These are phyloP conservation scores for Clonostachys rosea DNA, from an alignment of 2,329 filamentous ascomycete genomes.

Conservation along the genomic window DNA sequence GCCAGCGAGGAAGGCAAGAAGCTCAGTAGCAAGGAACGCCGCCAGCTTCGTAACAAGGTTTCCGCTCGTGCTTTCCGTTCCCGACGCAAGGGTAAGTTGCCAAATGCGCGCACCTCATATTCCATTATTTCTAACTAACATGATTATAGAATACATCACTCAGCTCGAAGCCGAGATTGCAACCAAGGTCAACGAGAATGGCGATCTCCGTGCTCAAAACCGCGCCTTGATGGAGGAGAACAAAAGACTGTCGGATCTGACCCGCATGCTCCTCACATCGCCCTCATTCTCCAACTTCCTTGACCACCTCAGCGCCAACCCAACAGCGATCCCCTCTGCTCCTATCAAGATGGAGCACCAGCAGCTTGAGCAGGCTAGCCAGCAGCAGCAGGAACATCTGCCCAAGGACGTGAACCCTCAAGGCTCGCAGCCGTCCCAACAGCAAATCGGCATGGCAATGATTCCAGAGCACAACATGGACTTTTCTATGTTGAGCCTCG, in stretches of 20 bases:
- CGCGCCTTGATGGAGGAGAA: slow-evolving; percentile 80
- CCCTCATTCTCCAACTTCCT: slow-evolving; percentile 81
- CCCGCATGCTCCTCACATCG: slow-evolving; percentile 76
- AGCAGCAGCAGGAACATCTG: slow-evolving; percentile 33
- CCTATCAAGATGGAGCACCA: slow-evolving; percentile 23
- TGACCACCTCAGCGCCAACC: slow-evolving; percentile 61
- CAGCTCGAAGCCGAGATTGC: slow-evolving; percentile 91
- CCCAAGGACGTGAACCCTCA: slow-evolving; percentile 67
- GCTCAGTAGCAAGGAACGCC: slow-evolving; percentile 93
- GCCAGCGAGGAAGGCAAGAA: slow-evolving; percentile 99
- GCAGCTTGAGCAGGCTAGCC: slow-evolving; percentile 33
- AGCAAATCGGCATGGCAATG: slow-evolving; percentile 77
- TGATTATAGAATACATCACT: slow-evolving; percentile 78
- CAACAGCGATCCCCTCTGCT: slow-evolving; percentile 32
- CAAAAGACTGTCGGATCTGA: slow-evolving; percentile 70
- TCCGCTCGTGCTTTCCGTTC: slow-evolving; percentile 96
- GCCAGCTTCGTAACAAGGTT: slow-evolving; percentile 98
- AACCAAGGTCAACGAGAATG: slow-evolving; percentile 76
- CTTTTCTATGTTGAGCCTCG: slow-evolving; percentile 65
- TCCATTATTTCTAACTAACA: slow-evolving; percentile 6
- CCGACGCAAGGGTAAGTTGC: slow-evolving; percentile 83
- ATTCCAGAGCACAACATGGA: slow-evolving; percentile 77
- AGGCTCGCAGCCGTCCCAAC: slow-evolving; percentile 46
- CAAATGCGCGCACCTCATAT: background rate
- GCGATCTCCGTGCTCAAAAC: slow-evolving; percentile 77